Evolutionary conservation across 176 grass and related monocot genomes (phyloP).

Genomic region (Phoenix dactylifera): DNA sequence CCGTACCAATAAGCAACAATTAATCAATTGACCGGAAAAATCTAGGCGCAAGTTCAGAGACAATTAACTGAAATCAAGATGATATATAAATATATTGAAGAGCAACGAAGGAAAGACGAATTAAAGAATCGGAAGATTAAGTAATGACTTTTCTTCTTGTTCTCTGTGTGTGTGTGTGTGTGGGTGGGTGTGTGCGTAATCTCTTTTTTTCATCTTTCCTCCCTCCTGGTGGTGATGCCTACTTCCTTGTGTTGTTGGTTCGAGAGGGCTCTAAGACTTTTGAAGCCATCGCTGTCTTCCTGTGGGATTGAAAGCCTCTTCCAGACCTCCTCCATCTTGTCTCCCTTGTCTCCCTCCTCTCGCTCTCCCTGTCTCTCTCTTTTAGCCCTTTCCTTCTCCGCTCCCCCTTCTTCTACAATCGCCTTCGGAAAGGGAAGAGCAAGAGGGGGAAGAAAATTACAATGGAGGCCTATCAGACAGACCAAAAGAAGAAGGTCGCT

Average conservation of each 20-base stretch:
- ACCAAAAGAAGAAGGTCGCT: constrained; percentile 53
- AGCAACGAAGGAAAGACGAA: too few relatives aligned
- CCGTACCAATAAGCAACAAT: too few relatives aligned
- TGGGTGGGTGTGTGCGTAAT: too few relatives aligned
- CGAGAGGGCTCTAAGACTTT: constrained; percentile 23
- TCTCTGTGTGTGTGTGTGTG: too few relatives aligned
- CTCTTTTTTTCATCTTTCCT: too few relatives aligned
- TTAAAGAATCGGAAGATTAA: too few relatives aligned
- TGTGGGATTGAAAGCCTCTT: constrained; percentile 49
- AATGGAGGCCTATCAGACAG: constrained; percentile 47
- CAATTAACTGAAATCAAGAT: too few relatives aligned
- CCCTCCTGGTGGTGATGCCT: too few relatives aligned
- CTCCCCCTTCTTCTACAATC: constrained; percentile 63
- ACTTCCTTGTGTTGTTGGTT: constrained; percentile 6
- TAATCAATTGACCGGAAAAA: neutral
- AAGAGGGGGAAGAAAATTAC: constrained; percentile 20
- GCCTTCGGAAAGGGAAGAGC: constrained; percentile 85
- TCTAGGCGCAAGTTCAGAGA: neutral
- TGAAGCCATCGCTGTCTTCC: constrained; percentile 77
- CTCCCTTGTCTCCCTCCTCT: constrained; percentile 13
- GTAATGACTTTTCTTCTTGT: too few relatives aligned
- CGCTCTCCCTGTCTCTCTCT: constrained; percentile 17
- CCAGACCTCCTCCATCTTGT: constrained; percentile 28
- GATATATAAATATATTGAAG: too few relatives aligned
- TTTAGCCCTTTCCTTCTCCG: constrained; percentile 39